Evolutionary conservation across 176 grass and related monocot species (phyloP).

Genomic region (Eragrostis curvula): DNA sequence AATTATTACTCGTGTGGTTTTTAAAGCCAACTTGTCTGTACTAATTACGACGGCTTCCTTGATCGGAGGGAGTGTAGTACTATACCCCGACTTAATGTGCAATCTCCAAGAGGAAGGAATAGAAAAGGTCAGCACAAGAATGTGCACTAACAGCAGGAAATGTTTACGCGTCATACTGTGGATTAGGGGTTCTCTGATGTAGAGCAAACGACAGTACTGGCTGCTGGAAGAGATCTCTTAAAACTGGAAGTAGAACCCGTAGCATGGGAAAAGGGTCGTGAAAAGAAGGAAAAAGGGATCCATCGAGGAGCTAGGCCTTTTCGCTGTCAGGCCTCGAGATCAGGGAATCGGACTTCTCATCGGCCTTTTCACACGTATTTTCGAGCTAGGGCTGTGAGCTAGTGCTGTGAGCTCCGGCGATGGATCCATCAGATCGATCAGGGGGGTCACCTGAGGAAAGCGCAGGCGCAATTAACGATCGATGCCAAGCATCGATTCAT

Average conservation of each 20-base stretch:
- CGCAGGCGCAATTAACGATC: neutral
- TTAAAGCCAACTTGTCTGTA: too few relatives aligned
- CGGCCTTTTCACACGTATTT: constrained; percentile 15
- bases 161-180: too few relatives aligned
- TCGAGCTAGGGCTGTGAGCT: neutral
- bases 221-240: neutral
- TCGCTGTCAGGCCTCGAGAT: neutral
- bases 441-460: constrained; percentile 35
- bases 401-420: constrained; percentile 19
- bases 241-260: neutral
- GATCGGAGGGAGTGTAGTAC: too few relatives aligned
- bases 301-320: too few relatives aligned
- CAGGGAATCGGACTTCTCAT: constrained; percentile 18
- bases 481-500: neutral
- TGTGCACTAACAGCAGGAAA: too few relatives aligned
- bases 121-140: too few relatives aligned
- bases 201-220: too few relatives aligned
- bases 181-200: too few relatives aligned
- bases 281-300: constrained; percentile 11
- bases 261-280: constrained; percentile 35
- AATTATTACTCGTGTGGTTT: too few relatives aligned
- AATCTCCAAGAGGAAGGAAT: too few relatives aligned
- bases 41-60: too few relatives aligned
- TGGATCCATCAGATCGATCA: neutral
- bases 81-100: too few relatives aligned